phyloP scores from a whole-genome alignment of 1,139 yeast species.

The Geotrichum fermentans region DNA sequence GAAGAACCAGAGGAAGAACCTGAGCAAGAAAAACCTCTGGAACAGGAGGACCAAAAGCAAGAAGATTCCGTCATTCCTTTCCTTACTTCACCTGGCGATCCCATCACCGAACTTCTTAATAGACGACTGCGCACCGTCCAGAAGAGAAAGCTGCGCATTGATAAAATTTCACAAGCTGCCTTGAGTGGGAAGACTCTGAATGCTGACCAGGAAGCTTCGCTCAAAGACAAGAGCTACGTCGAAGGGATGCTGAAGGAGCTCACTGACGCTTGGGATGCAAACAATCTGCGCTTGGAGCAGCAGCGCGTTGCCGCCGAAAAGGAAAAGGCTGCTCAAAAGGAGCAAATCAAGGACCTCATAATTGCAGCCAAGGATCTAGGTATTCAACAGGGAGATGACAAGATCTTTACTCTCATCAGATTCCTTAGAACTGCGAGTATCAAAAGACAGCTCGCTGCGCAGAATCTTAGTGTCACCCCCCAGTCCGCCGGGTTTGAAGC shows the following conservation, averaged over 20 bases:
- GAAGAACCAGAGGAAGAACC: neutral
- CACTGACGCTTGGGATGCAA: slow-evolving; percentile 32
- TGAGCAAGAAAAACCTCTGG: neutral
- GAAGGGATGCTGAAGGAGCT: slow-evolving; percentile 38
- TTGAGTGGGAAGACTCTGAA: slow-evolving; percentile 32
- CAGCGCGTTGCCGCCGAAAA: slow-evolving; percentile 20
- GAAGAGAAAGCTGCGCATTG: slow-evolving; percentile 38
- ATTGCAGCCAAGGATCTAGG: slow-evolving; percentile 27
- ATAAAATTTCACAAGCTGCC: slow-evolving; percentile 35
- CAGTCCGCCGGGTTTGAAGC: slow-evolving; percentile 32
- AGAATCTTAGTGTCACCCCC: slow-evolving; percentile 20
- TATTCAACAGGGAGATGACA: slow-evolving; percentile 26
- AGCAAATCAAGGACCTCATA: slow-evolving; percentile 17
- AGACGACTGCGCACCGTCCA: slow-evolving; percentile 39
- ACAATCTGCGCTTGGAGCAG: slow-evolving; percentile 25
- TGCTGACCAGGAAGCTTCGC: slow-evolving; percentile 38
- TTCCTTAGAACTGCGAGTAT: slow-evolving; percentile 37
- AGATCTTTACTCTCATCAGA: slow-evolving; percentile 30
- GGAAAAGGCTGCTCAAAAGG: slow-evolving; percentile 20
- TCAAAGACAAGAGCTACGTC: slow-evolving; percentile 35
- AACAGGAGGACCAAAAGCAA: neutral
- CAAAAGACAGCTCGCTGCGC: slow-evolving; percentile 31
- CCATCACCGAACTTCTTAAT: slow-evolving; percentile 32
- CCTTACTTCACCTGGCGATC: slow-evolving; percentile 23
- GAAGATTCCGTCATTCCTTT: neutral